Percentiles rank a stretch among this genome's conserved stretches.
phyloP scores from a whole-genome alignment of 257 asterid genomes.

The Solanum paucissectum region DNA sequence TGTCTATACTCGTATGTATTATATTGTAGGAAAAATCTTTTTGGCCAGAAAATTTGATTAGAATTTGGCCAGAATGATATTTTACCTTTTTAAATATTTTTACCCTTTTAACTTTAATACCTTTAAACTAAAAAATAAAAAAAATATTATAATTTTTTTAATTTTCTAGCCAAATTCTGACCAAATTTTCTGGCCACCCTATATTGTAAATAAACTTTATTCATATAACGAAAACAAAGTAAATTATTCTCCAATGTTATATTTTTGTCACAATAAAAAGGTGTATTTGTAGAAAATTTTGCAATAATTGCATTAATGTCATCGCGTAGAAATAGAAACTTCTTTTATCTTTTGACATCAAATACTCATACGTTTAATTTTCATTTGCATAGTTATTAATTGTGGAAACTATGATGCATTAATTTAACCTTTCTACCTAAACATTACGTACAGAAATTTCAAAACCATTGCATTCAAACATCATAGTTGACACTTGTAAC shows the following conservation, averaged over 20 bases:
- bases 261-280: background rate
- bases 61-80: too few relatives aligned
- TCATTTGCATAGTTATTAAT: background rate
- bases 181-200: too few relatives aligned
- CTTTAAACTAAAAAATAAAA: too few relatives aligned
- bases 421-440: background rate
- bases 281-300: background rate
- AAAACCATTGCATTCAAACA: background rate
- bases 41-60: too few relatives aligned
- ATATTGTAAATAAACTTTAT: background rate
- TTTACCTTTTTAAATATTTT: too few relatives aligned
- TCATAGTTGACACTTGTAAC: background rate
- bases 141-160: too few relatives aligned
- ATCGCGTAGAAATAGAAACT: background rate
- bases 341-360: background rate
- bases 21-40: too few relatives aligned
- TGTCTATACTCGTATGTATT: background rate
- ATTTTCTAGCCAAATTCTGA: too few relatives aligned
- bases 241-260: background rate
- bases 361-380: background rate
- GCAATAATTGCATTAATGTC: background rate
- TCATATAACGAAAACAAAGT: background rate
- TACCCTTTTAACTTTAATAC: too few relatives aligned
- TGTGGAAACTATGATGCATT: background rate
- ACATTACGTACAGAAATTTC: background rate